These are phyloP conservation scores for Fusarium sublunatum DNA, from an alignment of 2,329 filamentous ascomycete species.

Conservation along the genomic window DNA sequence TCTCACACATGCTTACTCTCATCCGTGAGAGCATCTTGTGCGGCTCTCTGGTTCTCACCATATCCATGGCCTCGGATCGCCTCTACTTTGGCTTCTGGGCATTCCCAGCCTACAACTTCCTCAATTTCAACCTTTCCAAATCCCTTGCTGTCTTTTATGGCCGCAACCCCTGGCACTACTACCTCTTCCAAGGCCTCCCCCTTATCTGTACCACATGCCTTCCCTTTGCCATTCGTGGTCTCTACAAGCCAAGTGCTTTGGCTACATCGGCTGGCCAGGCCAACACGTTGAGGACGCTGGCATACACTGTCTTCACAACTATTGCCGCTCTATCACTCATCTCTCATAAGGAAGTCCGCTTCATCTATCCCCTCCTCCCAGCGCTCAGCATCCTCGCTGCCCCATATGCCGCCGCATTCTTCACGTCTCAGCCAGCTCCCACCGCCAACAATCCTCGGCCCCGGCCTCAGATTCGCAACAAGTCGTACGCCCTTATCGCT, in stretches of 20 bases:
- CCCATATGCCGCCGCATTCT: constrained; percentile 72
- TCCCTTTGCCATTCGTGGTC: constrained; percentile 76
- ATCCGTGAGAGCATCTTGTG: constrained; percentile 73
- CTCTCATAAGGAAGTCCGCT: constrained; percentile 96
- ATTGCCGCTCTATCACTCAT: constrained; percentile 77
- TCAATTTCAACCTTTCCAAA: constrained; percentile 91
- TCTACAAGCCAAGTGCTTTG: constrained; percentile 62
- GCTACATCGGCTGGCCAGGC: constrained; percentile 50
- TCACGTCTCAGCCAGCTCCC: constrained; percentile 56
- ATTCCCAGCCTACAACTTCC: constrained; percentile 86
- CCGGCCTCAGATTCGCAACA: constrained; percentile 59
- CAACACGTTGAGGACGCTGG: constrained; percentile 58
- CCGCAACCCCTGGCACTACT: constrained; percentile 90
- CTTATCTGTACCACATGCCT: constrained; percentile 85
- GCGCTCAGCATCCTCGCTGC: constrained; percentile 85
- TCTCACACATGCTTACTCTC: constrained; percentile 63
- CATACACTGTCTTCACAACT: constrained; percentile 69
- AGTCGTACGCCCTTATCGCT: constrained; percentile 65
- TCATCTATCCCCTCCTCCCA: constrained; percentile 92
- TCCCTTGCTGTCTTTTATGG: constrained; percentile 94
- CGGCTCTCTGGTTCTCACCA: constrained; percentile 67
- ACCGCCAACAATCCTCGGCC: constrained; percentile 44
- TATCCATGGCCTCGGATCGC: constrained; percentile 77
- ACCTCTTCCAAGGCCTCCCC: constrained; percentile 88
- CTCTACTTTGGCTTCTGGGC: constrained; percentile 88